Conservation (phyloP, 805 yeast species). For the Metschnikowia henanensis region DNA sequence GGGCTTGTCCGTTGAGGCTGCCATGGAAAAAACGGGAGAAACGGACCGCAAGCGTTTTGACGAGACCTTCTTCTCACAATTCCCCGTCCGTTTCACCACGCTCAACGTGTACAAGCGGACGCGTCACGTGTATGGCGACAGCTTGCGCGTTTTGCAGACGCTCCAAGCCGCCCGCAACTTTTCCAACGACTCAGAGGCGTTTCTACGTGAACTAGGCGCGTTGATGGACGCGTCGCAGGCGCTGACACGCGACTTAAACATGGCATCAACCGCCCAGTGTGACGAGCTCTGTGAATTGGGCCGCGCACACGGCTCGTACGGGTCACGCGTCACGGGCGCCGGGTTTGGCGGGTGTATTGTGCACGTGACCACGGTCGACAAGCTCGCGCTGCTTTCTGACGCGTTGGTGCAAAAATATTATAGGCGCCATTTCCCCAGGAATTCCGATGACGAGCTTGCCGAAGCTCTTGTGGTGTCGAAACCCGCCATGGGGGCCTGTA, state of each 20-base stretch:
- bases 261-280: constrained; percentile 54
- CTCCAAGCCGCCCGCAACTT: constrained; percentile 37
- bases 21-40: constrained; percentile 42
- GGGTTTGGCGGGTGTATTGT: constrained; percentile 79
- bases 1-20: constrained; percentile 53
- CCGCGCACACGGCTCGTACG: constrained; percentile 53
- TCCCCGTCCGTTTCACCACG: constrained; percentile 57
- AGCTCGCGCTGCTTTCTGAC: constrained; percentile 32
- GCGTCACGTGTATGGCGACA: constrained; percentile 62
- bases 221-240: constrained; percentile 61
- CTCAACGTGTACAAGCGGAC: constrained; percentile 58
- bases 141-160: constrained; percentile 56
- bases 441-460: constrained; percentile 44
- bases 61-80: constrained; percentile 45
- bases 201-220: constrained; percentile 47
- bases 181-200: constrained; percentile 27
- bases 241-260: constrained; percentile 48
- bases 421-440: constrained; percentile 45
- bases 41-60: constrained; percentile 37
- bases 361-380: constrained; percentile 53
- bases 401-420: constrained; percentile 56
- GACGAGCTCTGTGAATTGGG: constrained; percentile 57
- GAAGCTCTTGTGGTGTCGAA: constrained; percentile 55
- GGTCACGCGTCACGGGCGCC: constrained; percentile 77
- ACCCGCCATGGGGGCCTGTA: constrained; percentile 55